Evolutionary conservation across 2,329 filamentous ascomycete genomes (phyloP).

Genomic region (Fusarium sp.): DNA sequence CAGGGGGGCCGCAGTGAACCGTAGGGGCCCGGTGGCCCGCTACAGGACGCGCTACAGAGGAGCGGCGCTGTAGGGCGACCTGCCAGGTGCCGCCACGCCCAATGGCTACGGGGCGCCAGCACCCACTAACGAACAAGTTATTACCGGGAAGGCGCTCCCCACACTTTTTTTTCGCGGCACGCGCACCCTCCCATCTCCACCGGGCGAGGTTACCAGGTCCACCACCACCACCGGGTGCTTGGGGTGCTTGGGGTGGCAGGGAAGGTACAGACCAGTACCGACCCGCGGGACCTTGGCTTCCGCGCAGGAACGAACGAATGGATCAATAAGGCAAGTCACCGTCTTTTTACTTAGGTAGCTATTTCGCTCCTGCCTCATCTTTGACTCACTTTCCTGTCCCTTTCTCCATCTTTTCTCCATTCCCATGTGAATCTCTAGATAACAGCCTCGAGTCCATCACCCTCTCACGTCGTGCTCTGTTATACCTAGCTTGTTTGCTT

Average conservation of each 20-base stretch:
- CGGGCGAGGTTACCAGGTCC: neutral
- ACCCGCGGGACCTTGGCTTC: constrained; percentile 25
- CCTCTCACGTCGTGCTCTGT: neutral
- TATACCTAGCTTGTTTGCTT: neutral
- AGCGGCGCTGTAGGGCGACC: constrained; percentile 14
- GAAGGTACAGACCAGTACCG: constrained; percentile 11
- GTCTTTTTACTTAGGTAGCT: constrained; percentile 26
- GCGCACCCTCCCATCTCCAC: constrained; percentile 25
- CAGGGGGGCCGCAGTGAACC: constrained; percentile 1
- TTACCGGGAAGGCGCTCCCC: constrained; percentile 25
- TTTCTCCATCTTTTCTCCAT: constrained; percentile 10
- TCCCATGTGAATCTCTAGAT: constrained; percentile 3
- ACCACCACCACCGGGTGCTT: constrained; percentile 3
- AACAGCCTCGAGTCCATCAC: neutral
- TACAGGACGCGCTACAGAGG: constrained; percentile 10
- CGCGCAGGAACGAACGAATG: constrained; percentile 30
- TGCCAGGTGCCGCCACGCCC: constrained; percentile 17
- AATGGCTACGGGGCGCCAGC: constrained; percentile 2
- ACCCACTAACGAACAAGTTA: constrained; percentile 19
- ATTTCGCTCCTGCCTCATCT: constrained; percentile 26
- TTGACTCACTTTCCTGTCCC: constrained; percentile 34
- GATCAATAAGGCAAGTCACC: constrained; percentile 35
- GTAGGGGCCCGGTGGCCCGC: constrained; percentile 3
- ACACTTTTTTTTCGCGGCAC: constrained; percentile 29
- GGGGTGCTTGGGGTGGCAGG: constrained; percentile 22